Evolutionary conservation across 2,329 filamentous ascomycete genomes (phyloP), one percentile per base, ranked within the genome.

Genomic region (Arachnopeziza araneosa): DNA sequence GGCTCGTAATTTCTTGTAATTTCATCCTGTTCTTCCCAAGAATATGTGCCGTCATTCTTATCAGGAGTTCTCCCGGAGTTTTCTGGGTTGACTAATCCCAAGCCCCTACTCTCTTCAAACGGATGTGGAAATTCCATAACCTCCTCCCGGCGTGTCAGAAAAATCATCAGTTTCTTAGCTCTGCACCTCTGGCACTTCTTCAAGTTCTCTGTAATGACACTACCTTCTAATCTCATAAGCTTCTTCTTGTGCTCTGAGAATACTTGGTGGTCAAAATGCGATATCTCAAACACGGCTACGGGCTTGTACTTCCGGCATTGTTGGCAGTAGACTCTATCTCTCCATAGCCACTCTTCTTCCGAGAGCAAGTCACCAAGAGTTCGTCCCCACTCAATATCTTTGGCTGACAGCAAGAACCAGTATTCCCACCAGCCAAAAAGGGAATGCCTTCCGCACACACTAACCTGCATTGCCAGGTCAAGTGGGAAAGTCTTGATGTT

Each of bases 251-350:
- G 36, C 17, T 44, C 36, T 44, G 6, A 4, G 17, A 44, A 44
- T 12, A 44, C 23, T 55, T 48, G 19, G 48, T 30, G 21, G 44
- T 62, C 60, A 44, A 49, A 50, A 1, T 3, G n/a, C n/a, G 57
- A 62, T 3, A 24, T 24, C 10, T 19, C 24, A 32, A 36, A 60
- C 10, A 54, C 60, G 4, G 21, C 22, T 9, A 22, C 22, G 26
- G 54, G 57, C 44, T 62, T 62, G 30, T 62, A 62, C n/a, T 44
- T 58, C 17, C 21, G 1, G 50, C 60, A 62, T 1, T 30, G 17
- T 12, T 32, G 32, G 26, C 60, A 62, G 1, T 24, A 24, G 1
- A 22, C 22, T 26, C 56, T 32, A 12, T 24, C 51, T 14, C 44
- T 52, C 53, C 57, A 60, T 3, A 62, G 51, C 36, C 36, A 44